A percentile compares a stretch with the other conserved stretches of the same genome.
phyloP scores from a whole-genome alignment of 495 filamentous ascomycete genomes.

The Podospora comata region DNA sequence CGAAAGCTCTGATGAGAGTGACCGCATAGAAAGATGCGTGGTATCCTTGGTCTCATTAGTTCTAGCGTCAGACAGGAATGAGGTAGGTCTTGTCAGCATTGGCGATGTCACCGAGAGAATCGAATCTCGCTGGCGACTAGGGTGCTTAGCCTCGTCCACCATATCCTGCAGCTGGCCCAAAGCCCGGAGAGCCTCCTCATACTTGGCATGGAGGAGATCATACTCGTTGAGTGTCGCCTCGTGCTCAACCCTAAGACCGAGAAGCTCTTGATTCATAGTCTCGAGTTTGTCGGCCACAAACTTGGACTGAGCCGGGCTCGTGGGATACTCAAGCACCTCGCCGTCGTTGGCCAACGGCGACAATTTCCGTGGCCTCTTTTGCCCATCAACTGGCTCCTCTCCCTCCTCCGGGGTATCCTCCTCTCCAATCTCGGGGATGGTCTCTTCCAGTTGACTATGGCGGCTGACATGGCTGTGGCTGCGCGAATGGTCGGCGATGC shows the following conservation, averaged over 20 bases:
- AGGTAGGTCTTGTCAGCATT: constrained; percentile 65
- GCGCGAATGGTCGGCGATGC: constrained; percentile 47
- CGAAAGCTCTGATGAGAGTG: constrained; percentile 94
- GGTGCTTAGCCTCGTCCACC: constrained; percentile 76
- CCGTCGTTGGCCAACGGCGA: constrained; percentile 19
- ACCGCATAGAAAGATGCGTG: constrained; percentile 82
- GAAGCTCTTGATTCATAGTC: constrained; percentile 84
- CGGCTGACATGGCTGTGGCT: constrained; percentile 51
- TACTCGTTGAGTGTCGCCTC: constrained; percentile 79
- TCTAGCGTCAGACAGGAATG: constrained; percentile 89
- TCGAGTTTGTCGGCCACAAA: constrained; percentile 93
- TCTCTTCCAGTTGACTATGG: constrained; percentile 50
- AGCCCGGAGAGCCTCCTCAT: constrained; percentile 80
- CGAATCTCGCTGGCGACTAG: constrained; percentile 51
- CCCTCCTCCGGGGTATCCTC: constrained; percentile 33
- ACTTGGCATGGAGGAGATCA: constrained; percentile 79
- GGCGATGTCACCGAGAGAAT: constrained; percentile 54
- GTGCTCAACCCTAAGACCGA: constrained; percentile 86
- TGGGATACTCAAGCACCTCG: constrained; percentile 39
- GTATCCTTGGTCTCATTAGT: constrained; percentile 71
- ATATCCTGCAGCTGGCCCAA: constrained; percentile 81
- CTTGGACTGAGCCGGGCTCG: constrained; percentile 75
- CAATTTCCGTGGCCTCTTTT: constrained; percentile 32
- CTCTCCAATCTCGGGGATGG: constrained; percentile 46
- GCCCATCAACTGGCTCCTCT: constrained; percentile 29